A percentile compares a stretch with the other conserved stretches of the same genome.
Conservation (phyloP, 2,329 filamentous ascomycete species). For the Endoconidiophora polonica region DNA sequence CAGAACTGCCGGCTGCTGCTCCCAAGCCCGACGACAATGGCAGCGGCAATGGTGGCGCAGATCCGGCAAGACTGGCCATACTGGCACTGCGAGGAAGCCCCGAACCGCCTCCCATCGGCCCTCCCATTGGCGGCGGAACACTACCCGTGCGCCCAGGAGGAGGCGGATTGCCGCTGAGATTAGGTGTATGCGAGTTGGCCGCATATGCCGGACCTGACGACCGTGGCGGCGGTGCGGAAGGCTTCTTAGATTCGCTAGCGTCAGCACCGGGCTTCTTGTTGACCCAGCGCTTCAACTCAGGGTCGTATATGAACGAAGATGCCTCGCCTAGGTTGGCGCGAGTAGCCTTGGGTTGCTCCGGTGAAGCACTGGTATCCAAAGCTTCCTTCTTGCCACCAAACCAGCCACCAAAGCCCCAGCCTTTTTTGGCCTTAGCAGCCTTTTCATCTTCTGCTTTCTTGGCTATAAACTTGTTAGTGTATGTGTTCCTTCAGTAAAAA, state of each 20-base stretch:
- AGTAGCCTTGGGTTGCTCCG: conserved; percentile 49
- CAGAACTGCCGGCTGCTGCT: conserved; percentile 17
- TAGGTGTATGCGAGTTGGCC: conserved; percentile 33
- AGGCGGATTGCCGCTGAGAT: conserved; percentile 21
- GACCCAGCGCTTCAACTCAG: conserved; percentile 93
- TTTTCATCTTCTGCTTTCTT: conserved; percentile 39
- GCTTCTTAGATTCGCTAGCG: conserved; percentile 38
- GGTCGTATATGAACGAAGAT: conserved; percentile 84
- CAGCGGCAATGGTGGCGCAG: not conserved
- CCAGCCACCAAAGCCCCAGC: conserved; percentile 76
- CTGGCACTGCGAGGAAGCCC: conserved; percentile 8
- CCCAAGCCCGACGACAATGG: no score
- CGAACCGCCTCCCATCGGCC: conserved; percentile 12
- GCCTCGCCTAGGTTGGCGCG: conserved; percentile 87
- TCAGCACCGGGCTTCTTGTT: conserved; percentile 78
- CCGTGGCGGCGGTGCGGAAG: conserved; percentile 66
- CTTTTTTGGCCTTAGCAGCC: conserved; percentile 33
- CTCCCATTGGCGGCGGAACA: conserved; percentile 21
- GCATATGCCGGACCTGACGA: conserved; percentile 35
- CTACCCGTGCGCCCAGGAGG: conserved; percentile 17
- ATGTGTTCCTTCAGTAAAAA: not conserved
- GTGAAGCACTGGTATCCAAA: conserved; percentile 20
- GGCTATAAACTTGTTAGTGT: conserved; percentile 25
- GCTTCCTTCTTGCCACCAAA: conserved; percentile 57
- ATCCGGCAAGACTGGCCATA: conserved; percentile 6